A percentile compares a stretch with the other conserved stretches of the same genome.
Evolutionary conservation across 2,329 filamentous ascomycete genomes (phyloP).

Genomic region (Cordyceps cicadae): DNA sequence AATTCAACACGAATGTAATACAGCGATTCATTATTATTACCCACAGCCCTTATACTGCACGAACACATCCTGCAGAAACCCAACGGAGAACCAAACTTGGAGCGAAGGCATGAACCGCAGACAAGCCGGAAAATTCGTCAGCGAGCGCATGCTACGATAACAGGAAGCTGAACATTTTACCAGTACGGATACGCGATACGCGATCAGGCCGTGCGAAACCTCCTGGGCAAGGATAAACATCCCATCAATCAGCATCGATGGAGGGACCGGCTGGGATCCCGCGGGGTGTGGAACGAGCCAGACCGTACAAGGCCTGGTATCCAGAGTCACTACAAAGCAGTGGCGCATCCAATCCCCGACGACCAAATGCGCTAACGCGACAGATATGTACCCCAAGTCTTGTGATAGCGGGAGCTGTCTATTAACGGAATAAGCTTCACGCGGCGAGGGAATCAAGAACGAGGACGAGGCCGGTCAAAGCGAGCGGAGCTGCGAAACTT

Average conservation of each 20-base stretch:
- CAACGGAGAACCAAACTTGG: background rate
- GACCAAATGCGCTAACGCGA: background rate
- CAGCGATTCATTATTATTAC: background rate
- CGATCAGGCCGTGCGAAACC: background rate
- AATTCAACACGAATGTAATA: background rate
- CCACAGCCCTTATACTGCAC: background rate
- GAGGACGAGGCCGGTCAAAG: no score
- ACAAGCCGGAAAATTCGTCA: no score
- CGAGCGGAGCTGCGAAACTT: no score
- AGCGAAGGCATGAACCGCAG: background rate
- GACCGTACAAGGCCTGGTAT: background rate
- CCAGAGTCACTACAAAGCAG: background rate
- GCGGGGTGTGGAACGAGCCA: background rate
- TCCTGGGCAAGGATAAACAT: background rate
- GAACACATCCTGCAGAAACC: background rate
- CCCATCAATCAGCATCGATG: background rate
- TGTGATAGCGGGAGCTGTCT: no score
- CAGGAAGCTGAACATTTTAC: background rate
- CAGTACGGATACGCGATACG: background rate
- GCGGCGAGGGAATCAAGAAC: no score
- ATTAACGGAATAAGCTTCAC: no score
- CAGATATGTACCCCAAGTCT: no score
- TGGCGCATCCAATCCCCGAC: background rate
- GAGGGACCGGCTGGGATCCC: background rate
- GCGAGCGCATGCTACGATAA: background rate